Base-by-base conservation (phyloP, 2,329 filamentous ascomycete genomes). In the Lasiodiplodia hormozganensis region DNA sequence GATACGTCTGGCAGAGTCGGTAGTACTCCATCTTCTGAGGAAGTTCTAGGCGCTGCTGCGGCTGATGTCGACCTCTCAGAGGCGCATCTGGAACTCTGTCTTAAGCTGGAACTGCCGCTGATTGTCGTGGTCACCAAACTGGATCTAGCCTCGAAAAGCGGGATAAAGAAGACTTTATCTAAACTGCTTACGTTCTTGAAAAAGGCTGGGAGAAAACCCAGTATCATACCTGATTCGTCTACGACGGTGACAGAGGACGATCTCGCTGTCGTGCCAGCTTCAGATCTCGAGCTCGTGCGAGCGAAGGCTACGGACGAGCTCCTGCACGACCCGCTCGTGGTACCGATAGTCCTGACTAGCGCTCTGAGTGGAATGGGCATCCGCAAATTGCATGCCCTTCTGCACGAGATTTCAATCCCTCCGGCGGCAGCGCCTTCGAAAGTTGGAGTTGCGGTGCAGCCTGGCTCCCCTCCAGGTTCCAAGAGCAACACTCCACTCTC, bases 281-380 rank as follows among this genome's bases (percentile, higher is more conserved):
- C 79, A 12, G 89, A 94, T 69, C 80, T 85, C 8, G 79, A 82
- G 21, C 89, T 90, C 67, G 86, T 90, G 12, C 84, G 85, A 67
- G 58, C 28, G 28, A 67, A 56, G 40, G 31, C 47, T 14, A 62
- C 58, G 14, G 21, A 65, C 31, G 58, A 68, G 38, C 68, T 69
- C 21, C 90, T n/a, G 75, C 84, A 62, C 79, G 81, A 81, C 78
- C 83, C 70, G 75, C 81, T 72, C 1, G 83, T 88, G 40, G 91
- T 98, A 1, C 96, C 96, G 0, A 94, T 99, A 60, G 82, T 97
- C 1, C 85, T 98, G 69, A 95, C 94, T 3, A 97, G 94, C 75
- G 89, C 94, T 4, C 90, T 97, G 2, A 93, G 91, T 72, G 96
- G 95, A 0, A 90, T 86, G 14, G 95, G 96, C 0, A 91, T 98